Conservation (phyloP, 768 basidiomycete species). For the Coprinellus micaceus region DNA sequence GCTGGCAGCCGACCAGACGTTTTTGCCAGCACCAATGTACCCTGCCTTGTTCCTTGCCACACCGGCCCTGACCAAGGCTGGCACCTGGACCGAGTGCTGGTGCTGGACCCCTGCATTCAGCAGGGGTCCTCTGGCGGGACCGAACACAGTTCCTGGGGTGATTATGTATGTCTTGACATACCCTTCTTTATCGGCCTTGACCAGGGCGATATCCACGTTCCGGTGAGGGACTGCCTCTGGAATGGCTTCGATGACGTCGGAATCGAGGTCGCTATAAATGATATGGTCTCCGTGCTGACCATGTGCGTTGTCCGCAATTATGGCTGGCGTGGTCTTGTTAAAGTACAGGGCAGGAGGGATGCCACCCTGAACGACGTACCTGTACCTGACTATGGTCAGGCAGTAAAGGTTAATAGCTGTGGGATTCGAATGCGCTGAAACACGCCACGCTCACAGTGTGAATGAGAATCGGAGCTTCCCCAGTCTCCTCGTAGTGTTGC, state of each 20-base stretch:
- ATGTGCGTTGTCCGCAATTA: constrained; percentile 15
- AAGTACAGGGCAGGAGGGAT: not conserved
- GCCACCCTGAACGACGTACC: constrained; percentile 10
- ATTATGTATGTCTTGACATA: constrained; percentile 18
- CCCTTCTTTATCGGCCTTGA: constrained; percentile 19
- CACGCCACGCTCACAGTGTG: constrained; percentile 40
- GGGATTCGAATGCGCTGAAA: not conserved
- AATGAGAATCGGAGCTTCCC: constrained; percentile 41
- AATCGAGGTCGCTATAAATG: constrained; percentile 16
- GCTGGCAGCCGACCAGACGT: constrained; percentile 56
- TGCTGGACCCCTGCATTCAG: constrained; percentile 12
- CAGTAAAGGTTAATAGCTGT: not conserved
- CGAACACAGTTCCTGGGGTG: constrained; percentile 23
- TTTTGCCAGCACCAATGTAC: constrained; percentile 52
- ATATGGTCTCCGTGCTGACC: constrained; percentile 14
- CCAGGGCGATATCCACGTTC: constrained; percentile 15
- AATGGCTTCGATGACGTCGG: constrained; percentile 15
- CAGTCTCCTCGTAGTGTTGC: constrained; percentile 37
- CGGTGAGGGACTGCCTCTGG: constrained; percentile 15
- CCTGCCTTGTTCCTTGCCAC: constrained; percentile 48
- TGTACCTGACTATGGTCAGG: constrained; percentile 19
- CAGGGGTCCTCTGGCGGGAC: constrained; percentile 20
- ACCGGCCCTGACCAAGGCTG: constrained; percentile 19
- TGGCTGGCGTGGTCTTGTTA: not conserved
- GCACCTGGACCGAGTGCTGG: not conserved